Percentiles rank a stretch among this genome's conserved stretches.
Conservation (phyloP, 139 green algal genomes). For the Eudorina sp. region DNA sequence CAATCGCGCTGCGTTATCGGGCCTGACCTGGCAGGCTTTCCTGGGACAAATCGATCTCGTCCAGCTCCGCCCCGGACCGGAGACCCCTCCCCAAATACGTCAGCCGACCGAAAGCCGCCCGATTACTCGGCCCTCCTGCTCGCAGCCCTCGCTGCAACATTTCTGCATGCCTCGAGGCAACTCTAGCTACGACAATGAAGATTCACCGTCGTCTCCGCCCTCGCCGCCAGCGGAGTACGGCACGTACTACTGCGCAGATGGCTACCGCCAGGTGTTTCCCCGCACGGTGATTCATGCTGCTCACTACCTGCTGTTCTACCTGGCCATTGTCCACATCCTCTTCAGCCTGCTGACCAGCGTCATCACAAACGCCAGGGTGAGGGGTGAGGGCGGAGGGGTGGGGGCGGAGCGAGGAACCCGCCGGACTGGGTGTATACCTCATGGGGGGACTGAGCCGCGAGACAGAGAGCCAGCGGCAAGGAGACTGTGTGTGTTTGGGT, state of each 20-base stretch:
- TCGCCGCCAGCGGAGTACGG: background rate
- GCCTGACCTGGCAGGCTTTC: too few relatives aligned
- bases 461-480: too few relatives aligned
- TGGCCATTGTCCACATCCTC: slow-evolving; percentile 50
- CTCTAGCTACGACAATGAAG: background rate
- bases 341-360: slow-evolving; percentile 49
- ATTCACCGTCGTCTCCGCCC: background rate
- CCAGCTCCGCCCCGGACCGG: too few relatives aligned
- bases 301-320: slow-evolving; percentile 54
- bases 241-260: background rate
- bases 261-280: slow-evolving; percentile 36
- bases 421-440: too few relatives aligned
- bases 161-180: background rate
- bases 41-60: too few relatives aligned
- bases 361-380: slow-evolving; percentile 38
- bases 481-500: too few relatives aligned
- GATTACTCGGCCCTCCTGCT: too few relatives aligned
- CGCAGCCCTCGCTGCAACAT: slow-evolving; percentile 33
- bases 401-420: too few relatives aligned
- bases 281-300: slow-evolving; percentile 18
- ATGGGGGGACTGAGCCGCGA: too few relatives aligned
- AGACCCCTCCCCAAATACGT: too few relatives aligned
- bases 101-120: background rate
- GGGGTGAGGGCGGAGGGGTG: background rate
- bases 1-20: background rate